Base-by-base conservation (phyloP, 1,284 basidiomycete species). In the Ceratorhiza oryzae-sativae region DNA sequence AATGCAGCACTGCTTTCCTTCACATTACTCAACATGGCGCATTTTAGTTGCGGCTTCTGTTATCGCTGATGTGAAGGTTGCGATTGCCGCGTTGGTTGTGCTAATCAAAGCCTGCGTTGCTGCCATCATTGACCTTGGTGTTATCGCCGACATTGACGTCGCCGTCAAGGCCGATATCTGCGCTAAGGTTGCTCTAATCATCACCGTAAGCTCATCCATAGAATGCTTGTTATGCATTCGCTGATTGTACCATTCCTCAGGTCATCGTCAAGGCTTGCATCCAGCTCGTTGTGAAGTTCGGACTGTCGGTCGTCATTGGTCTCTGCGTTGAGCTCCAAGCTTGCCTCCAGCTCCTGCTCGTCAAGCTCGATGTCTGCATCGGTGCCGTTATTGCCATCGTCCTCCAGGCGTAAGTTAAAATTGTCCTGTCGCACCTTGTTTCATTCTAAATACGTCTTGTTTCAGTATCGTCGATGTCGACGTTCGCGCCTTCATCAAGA, bases 211-310 rank as follows among this genome's bases (percentile, higher is more conserved):
- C 36, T 39, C 36, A 6, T 6, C 36, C 36, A 39, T n/a, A n/a
- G n/a, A n/a, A n/a, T n/a, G n/a, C n/a, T n/a, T n/a, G n/a, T n/a
- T n/a, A n/a, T n/a, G 36, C 23, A 18, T n/a, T 4, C 42, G 10
- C 12, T 48, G 6, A 23, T 30, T 15, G 10, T 8, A 30, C 15
- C 5, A 25, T 13, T 46, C 20, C 45, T 8, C 13, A 62, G 60
- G 30, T 65, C 20, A 65, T 65, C 32, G 48, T 65, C 27, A 30
- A 65, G 30, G 46, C 48, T 25, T 65, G 62, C 32, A 5, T 65
- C 13, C 1, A 1, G 2, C 12, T 65, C n/a, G 12, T 36, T 34
- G 46, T 46, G 46, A 65, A 51, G 62, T 51, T 65, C 27, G 62
- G 62, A 8, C 12, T 49, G 9, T 2, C 20, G 2, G 46, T 65